Percentiles rank a stretch among this genome's conserved stretches.
Conservation (phyloP, 495 filamentous ascomycete species). For the Aspergillus taichungensis region DNA sequence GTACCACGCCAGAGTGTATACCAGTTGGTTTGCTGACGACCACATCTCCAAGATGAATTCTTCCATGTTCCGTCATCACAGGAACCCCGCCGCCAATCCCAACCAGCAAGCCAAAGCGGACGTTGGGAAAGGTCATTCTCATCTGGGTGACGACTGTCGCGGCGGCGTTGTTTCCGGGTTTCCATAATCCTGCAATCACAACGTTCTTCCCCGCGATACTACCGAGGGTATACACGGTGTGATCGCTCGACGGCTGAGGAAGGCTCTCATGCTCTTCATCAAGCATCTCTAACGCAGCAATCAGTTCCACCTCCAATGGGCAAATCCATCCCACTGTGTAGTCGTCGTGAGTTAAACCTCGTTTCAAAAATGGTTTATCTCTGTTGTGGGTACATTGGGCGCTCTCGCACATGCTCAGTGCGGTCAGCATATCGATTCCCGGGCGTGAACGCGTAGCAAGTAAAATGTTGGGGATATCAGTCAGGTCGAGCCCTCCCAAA, state of each 20-base stretch:
- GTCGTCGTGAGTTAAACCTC: not conserved
- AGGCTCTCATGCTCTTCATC: constrained; percentile 18
- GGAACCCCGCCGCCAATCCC: constrained; percentile 27
- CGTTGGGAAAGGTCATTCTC: constrained; percentile 13
- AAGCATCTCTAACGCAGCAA: constrained; percentile 21
- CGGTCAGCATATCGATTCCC: too few relatives aligned
- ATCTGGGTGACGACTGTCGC: constrained; percentile 19
- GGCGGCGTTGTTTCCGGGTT: constrained; percentile 13
- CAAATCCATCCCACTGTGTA: constrained; percentile 31
- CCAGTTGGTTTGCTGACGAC: constrained; percentile 23
- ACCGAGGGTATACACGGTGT: constrained; percentile 24
- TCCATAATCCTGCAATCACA: constrained; percentile 20
- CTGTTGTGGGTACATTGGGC: too few relatives aligned
- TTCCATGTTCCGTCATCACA: constrained; percentile 14
- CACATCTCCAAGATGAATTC: constrained; percentile 26
- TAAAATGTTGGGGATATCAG: too few relatives aligned
- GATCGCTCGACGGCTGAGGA: constrained; percentile 6
- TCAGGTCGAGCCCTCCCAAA: too few relatives aligned
- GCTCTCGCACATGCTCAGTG: too few relatives aligned
- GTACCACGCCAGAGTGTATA: constrained; percentile 14
- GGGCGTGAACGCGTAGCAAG: too few relatives aligned
- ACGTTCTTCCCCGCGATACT: constrained; percentile 25
- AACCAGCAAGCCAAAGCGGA: constrained; percentile 14
- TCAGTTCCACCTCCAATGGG: constrained; percentile 21
- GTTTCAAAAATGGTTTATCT: too few relatives aligned